phyloP scores from a whole-genome alignment of 2,329 filamentous ascomycete genomes.

The Cladophialophora bantiana region DNA sequence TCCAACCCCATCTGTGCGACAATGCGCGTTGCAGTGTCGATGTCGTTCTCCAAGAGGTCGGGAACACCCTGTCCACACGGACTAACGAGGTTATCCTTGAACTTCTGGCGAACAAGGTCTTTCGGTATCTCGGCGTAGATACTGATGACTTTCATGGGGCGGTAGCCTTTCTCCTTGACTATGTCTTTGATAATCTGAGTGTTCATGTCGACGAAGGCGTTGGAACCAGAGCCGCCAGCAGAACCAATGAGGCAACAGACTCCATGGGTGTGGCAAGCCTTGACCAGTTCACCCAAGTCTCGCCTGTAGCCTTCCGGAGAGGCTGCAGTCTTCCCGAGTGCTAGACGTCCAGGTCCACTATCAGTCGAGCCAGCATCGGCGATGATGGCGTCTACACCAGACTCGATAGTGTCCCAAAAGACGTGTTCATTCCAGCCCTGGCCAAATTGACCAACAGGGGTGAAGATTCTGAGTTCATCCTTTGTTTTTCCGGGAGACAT shows the following conservation, averaged over 20 bases:
- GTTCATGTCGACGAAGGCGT: constrained; percentile 52
- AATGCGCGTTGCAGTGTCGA: constrained; percentile 49
- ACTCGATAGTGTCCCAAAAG: constrained; percentile 28
- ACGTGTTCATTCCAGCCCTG: constrained; percentile 22
- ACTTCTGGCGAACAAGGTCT: constrained; percentile 41
- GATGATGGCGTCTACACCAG: constrained; percentile 40
- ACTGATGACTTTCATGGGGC: constrained; percentile 42
- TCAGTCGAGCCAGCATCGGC: constrained; percentile 47
- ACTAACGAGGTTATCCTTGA: constrained; percentile 45
- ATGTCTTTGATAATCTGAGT: constrained; percentile 50
- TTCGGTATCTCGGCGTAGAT: constrained; percentile 54
- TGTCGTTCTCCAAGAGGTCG: constrained; percentile 46
- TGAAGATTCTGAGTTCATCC: constrained; percentile 28
- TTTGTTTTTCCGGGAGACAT: constrained; percentile 24
- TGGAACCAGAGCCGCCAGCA: constrained; percentile 56
- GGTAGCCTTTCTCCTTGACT: constrained; percentile 41
- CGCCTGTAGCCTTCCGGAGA: constrained; percentile 31
- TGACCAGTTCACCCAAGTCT: constrained; percentile 53
- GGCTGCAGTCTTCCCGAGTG: constrained; percentile 32
- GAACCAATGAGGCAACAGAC: constrained; percentile 54
- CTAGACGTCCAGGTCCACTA: constrained; percentile 43
- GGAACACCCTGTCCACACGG: constrained; percentile 51
- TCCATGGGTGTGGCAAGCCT: constrained; percentile 45
- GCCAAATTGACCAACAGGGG: constrained; percentile 28
- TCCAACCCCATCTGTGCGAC: constrained; percentile 58